Evolutionary conservation across 2,329 filamentous ascomycete genomes (phyloP).

Genomic region (Grosmannia huntii): DNA sequence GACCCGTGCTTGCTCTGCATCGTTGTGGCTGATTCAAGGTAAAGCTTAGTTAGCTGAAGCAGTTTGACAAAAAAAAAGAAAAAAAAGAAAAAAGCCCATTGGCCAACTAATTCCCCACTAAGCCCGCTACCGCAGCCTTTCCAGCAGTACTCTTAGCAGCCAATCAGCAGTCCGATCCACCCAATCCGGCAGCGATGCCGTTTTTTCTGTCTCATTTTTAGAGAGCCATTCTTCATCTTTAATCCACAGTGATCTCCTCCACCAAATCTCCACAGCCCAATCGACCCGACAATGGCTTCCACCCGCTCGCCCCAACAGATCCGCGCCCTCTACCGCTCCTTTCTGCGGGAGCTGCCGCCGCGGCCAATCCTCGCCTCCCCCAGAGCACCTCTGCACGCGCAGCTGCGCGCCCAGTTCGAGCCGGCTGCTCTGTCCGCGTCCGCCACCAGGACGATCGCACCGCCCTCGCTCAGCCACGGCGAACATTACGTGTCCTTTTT

Average conservation of each 20-base stretch:
- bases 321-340: conserved; percentile 72
- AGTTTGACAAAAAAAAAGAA: too few relatives aligned
- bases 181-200: background rate
- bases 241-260: too few relatives aligned
- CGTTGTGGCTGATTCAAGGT: background rate
- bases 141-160: background rate
- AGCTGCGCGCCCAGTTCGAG: conserved; percentile 51
- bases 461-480: conserved; percentile 29
- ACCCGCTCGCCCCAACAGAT: conserved; percentile 24
- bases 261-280: background rate
- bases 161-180: background rate
- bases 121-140: background rate
- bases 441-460: conserved; percentile 12
- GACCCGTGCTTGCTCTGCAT: background rate
- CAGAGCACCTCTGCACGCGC: conserved; percentile 57
- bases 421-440: conserved; percentile 16
- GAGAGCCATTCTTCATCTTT: too few relatives aligned
- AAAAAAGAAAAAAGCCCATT: background rate
- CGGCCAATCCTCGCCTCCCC: conserved; percentile 41
- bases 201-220: too few relatives aligned
- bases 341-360: conserved; percentile 80
- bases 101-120: background rate
- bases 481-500: conserved; percentile 73
- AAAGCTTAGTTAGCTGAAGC: background rate
- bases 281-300: background rate